Evolutionary conservation across 2,329 filamentous ascomycete genomes (phyloP).

Genomic region (Beauveria sp.): DNA sequence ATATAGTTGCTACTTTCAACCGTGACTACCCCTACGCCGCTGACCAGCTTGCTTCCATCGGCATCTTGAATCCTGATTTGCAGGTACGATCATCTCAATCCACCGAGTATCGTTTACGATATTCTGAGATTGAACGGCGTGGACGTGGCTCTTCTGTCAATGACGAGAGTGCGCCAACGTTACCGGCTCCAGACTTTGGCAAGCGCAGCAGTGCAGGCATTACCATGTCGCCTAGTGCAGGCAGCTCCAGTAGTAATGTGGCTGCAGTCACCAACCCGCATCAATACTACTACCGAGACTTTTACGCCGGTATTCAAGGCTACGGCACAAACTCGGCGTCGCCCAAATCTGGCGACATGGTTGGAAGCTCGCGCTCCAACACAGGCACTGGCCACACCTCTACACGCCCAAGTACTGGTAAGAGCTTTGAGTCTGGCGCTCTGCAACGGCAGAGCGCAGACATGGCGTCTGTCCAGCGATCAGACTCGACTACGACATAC

Average conservation of each 20-base stretch:
- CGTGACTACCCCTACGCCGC: conserved; percentile 73
- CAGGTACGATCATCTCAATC: conserved; percentile 51
- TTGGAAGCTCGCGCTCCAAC: conserved; percentile 40
- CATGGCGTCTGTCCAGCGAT: conserved; percentile 35
- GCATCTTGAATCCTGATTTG: conserved; percentile 69
- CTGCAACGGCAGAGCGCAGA: conserved; percentile 46
- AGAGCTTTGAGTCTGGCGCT: conserved; percentile 49
- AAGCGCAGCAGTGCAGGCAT: conserved; percentile 61
- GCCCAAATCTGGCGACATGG: conserved; percentile 47
- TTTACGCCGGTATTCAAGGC: conserved; percentile 32
- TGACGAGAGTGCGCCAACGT: conserved; percentile 53
- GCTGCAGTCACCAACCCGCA: conserved; percentile 39
- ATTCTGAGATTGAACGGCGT: conserved; percentile 42
- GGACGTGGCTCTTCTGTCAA: conserved; percentile 54
- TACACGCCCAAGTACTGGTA: conserved; percentile 50
- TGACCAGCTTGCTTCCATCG: conserved; percentile 60
- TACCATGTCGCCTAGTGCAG: conserved; percentile 45
- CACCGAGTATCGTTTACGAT: conserved; percentile 45
- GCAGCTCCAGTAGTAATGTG: conserved; percentile 19
- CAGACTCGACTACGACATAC: conserved; percentile 50
- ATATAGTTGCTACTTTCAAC: conserved; percentile 71
- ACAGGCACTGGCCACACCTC: conserved; percentile 30
- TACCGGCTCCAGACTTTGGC: conserved; percentile 59
- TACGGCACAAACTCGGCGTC: conserved; percentile 50
- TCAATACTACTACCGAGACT: conserved; percentile 50